Evolutionary conservation across 2,329 filamentous ascomycete genomes (phyloP).

Genomic region (Coniella vitis): DNA sequence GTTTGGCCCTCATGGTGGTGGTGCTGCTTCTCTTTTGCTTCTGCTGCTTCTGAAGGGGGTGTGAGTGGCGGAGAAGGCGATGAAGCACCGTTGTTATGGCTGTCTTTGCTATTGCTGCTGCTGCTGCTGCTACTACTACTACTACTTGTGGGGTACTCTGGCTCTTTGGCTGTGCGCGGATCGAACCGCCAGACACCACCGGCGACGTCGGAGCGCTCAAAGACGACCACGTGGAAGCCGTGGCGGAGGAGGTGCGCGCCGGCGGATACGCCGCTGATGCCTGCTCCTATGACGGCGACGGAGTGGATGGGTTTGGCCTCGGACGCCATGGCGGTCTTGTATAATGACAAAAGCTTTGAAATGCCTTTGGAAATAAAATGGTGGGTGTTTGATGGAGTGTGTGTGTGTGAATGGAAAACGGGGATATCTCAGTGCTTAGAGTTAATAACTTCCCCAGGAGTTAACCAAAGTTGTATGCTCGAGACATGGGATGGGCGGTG

Average conservation of each 20-base stretch:
- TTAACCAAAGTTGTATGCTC: too few species aligned
- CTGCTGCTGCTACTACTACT: background rate
- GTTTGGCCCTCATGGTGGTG: background rate
- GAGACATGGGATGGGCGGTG: too few species aligned
- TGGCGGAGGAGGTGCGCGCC: constrained; percentile 31
- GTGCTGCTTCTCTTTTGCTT: too few species aligned
- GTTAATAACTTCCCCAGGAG: too few species aligned
- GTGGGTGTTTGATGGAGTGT: too few species aligned
- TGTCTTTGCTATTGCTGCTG: background rate
- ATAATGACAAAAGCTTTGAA: background rate
- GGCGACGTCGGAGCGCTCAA: constrained; percentile 27
- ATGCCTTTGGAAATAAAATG: too few species aligned
- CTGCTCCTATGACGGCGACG: constrained; percentile 34
- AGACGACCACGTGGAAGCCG: constrained; percentile 30
- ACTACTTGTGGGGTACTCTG: constrained; percentile 24
- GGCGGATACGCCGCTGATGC: constrained; percentile 32
- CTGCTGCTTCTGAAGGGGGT: too few species aligned
- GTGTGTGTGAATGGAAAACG: too few species aligned
- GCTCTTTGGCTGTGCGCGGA: constrained; percentile 22
- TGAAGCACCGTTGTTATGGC: too few species aligned
- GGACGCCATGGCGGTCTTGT: background rate
- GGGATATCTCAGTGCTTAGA: too few species aligned
- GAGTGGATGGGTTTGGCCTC: constrained; percentile 7
- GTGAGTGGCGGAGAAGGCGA: too few species aligned
- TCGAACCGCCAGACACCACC: constrained; percentile 36